These are phyloP conservation scores for Botrytis medusae DNA, from an alignment of 2,329 filamentous ascomycete genomes.

Conservation along the genomic window DNA sequence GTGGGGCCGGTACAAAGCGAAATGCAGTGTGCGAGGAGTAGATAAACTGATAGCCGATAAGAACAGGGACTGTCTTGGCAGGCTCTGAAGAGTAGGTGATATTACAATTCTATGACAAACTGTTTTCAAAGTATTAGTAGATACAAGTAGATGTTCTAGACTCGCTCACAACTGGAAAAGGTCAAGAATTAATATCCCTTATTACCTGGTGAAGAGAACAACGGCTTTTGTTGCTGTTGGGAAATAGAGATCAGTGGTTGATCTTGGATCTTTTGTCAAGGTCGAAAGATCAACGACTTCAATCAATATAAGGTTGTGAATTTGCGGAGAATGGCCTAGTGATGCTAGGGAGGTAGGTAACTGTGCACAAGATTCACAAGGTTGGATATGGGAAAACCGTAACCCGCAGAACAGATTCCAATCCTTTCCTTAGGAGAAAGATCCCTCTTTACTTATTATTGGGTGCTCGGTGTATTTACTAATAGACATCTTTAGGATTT, in stretches of 20 bases:
- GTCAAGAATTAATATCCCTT: background rate
- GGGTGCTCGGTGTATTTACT: background rate
- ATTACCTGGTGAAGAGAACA: background rate
- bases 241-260: background rate
- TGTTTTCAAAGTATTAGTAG: background rate
- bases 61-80: conserved; percentile 13
- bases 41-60: conserved; percentile 19
- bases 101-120: conserved; percentile 10
- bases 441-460: background rate
- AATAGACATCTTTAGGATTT: background rate
- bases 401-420: background rate
- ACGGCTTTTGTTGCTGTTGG: background rate
- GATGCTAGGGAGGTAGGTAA: background rate
- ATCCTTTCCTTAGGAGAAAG: background rate
- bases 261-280: background rate
- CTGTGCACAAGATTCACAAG: background rate
- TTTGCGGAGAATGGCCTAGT: background rate
- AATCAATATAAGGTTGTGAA: background rate
- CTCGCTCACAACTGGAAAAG: background rate
- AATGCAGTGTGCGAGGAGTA: conserved; percentile 14
- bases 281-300: background rate
- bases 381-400: background rate
- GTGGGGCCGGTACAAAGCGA: conserved; percentile 19
- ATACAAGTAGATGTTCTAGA: background rate
- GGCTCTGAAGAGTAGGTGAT: conserved; percentile 13